phyloP scores from a whole-genome alignment of 2,329 filamentous ascomycete species.

The Clonostachys byssicola region DNA sequence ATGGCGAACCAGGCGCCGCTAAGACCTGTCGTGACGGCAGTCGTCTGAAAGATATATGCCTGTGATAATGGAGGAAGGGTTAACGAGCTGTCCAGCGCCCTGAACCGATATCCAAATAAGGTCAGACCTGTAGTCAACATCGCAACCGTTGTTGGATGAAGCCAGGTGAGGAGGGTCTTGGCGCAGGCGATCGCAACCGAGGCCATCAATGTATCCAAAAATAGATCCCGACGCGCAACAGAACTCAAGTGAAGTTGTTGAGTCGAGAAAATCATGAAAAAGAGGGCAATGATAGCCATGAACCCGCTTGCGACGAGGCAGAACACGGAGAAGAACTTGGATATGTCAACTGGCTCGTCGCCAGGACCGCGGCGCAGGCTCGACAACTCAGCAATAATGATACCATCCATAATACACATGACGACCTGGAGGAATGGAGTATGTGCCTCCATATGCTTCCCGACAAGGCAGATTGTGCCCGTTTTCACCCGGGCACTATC shows the following conservation, averaged over 20 bases:
- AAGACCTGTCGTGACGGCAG: not conserved
- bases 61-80: constrained; percentile 1
- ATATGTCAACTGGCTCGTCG: constrained; percentile 12
- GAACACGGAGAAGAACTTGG: constrained; percentile 2
- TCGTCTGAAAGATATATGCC: not conserved
- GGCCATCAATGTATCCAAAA: constrained; percentile 18
- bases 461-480: constrained; percentile 8
- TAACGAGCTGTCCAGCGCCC: not conserved
- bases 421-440: constrained; percentile 9
- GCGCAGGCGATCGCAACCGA: constrained; percentile 14
- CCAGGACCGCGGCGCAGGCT: constrained; percentile 11
- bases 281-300: constrained; percentile 10
- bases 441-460: constrained; percentile 3
- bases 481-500: constrained; percentile 8
- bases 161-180: constrained; percentile 15
- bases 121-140: constrained; percentile 13
- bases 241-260: constrained; percentile 9
- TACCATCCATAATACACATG: constrained; percentile 20
- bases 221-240: constrained; percentile 17
- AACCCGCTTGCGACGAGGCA: constrained; percentile 5
- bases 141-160: constrained; percentile 18
- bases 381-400: constrained; percentile 16
- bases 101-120: constrained; percentile 8
- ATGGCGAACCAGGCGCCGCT: not conserved
- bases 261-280: constrained; percentile 12